Conservation (phyloP, 768 basidiomycete species). For the Chalciporus piperatus region DNA sequence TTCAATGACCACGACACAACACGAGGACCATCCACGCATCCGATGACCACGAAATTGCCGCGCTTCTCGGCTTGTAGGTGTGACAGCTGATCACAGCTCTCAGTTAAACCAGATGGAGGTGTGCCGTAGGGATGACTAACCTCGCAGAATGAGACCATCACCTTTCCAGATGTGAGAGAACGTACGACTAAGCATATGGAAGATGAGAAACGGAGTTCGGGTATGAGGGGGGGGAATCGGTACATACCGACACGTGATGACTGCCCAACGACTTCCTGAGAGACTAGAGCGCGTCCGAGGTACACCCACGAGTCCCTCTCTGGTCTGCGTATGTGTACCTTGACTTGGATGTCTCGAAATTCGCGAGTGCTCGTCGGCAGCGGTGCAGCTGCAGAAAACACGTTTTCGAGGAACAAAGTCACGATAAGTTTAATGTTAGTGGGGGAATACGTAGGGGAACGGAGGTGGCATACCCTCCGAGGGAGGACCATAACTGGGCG, state of each 20-base stretch:
- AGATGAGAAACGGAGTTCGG: constrained; percentile 6
- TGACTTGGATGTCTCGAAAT: constrained; percentile 78
- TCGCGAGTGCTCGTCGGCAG: constrained; percentile 41
- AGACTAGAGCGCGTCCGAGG: constrained; percentile 72
- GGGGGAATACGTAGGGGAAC: background rate
- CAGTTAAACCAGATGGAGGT: background rate
- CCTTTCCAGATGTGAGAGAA: constrained; percentile 60
- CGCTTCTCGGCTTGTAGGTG: constrained; percentile 84
- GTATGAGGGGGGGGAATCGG: background rate
- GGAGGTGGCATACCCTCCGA: constrained; percentile 18
- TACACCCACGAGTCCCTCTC: constrained; percentile 82
- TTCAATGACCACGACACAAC: constrained; percentile 87
- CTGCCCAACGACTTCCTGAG: constrained; percentile 72
- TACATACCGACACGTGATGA: constrained; percentile 76
- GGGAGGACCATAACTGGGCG: constrained; percentile 12
- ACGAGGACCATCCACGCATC: constrained; percentile 67
- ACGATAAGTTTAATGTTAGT: constrained; percentile 9
- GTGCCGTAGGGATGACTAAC: constrained; percentile 35
- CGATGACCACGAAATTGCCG: constrained; percentile 84
- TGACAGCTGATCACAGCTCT: constrained; percentile 41
- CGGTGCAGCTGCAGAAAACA: constrained; percentile 17
- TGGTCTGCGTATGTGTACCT: constrained; percentile 78
- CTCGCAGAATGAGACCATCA: constrained; percentile 69
- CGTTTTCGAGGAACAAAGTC: background rate
- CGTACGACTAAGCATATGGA: constrained; percentile 29